Evolutionary conservation across 805 yeast genomes (phyloP).

Genomic region (Naumovozyma castellii): DNA sequence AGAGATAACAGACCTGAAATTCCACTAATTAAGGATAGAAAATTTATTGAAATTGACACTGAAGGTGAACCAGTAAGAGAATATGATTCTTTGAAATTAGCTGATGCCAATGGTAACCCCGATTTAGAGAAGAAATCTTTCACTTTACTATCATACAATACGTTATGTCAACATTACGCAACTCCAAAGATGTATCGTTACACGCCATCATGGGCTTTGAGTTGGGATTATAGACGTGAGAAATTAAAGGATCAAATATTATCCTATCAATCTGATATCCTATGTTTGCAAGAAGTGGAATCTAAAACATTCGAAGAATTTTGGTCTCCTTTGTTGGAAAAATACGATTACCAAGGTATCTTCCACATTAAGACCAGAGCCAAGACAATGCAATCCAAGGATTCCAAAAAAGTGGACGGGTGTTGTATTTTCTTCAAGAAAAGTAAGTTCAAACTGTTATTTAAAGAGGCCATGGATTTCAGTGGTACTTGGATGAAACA

Average conservation of each 20-base stretch:
- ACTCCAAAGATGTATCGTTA: constrained; percentile 85
- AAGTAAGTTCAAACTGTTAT: constrained; percentile 58
- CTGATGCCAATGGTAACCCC: constrained; percentile 16
- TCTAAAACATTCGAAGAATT: constrained; percentile 74
- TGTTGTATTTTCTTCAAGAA: constrained; percentile 88
- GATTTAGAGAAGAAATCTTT: constrained; percentile 37
- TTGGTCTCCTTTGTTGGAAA: constrained; percentile 68
- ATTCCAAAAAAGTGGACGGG: constrained; percentile 89
- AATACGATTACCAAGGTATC: constrained; percentile 68
- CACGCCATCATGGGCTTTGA: constrained; percentile 95
- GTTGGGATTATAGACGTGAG: constrained; percentile 84
- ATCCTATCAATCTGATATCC: constrained; percentile 56
- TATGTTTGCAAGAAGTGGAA: constrained; percentile 95
- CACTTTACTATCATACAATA: constrained; percentile 79
- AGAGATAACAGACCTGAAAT: constrained; percentile 74
- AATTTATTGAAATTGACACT: constrained; percentile 71
- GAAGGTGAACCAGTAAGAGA: constrained; percentile 51
- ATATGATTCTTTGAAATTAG: constrained; percentile 25
- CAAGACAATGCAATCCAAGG: constrained; percentile 73
- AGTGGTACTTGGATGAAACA: constrained; percentile 71
- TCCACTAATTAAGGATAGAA: constrained; percentile 60
- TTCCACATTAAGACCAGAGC: constrained; percentile 88
- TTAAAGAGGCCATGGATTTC: constrained; percentile 70
- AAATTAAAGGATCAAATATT: constrained; percentile 64
- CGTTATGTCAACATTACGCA: constrained; percentile 92